These are phyloP conservation scores for Xylariales sp. DNA, from an alignment of 2,329 filamentous ascomycete species.

Conservation along the genomic window DNA sequence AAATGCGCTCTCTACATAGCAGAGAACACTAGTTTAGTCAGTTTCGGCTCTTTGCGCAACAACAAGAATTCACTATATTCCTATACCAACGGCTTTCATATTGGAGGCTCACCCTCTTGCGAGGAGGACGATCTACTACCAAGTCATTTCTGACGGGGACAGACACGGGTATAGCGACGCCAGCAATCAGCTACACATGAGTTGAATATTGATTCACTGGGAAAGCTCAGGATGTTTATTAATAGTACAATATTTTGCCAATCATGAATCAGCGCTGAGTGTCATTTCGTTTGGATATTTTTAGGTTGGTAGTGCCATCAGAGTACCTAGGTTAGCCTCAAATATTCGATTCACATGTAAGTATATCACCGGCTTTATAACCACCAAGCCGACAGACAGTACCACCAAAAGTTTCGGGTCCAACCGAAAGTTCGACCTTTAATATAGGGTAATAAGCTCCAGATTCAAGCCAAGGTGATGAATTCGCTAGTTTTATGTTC, in stretches of 20 bases:
- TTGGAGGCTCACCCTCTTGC: background rate
- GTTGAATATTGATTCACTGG: background rate
- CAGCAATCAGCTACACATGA: background rate
- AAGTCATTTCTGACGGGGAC: background rate
- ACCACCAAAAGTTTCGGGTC: background rate
- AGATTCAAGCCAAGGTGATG: background rate
- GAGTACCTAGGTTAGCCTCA: background rate
- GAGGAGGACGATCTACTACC: background rate
- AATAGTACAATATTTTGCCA: background rate
- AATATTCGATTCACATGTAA: background rate
- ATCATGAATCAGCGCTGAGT: background rate
- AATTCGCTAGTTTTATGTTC: background rate
- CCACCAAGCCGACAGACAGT: background rate
- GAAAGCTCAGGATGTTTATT: background rate
- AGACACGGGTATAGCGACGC: background rate
- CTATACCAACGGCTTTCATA: no score
- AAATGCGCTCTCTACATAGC: no score
- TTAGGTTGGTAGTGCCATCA: constrained; percentile 3
- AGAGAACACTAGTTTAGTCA: no score
- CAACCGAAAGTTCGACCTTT: no score
- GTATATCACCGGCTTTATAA: constrained; percentile 4
- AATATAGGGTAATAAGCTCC: background rate
- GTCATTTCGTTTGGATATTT: background rate
- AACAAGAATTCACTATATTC: no score
- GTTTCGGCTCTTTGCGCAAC: no score